phyloP scores from a whole-genome alignment of 192 early-diverging fungal species.

The Rhizophagus clarus region DNA sequence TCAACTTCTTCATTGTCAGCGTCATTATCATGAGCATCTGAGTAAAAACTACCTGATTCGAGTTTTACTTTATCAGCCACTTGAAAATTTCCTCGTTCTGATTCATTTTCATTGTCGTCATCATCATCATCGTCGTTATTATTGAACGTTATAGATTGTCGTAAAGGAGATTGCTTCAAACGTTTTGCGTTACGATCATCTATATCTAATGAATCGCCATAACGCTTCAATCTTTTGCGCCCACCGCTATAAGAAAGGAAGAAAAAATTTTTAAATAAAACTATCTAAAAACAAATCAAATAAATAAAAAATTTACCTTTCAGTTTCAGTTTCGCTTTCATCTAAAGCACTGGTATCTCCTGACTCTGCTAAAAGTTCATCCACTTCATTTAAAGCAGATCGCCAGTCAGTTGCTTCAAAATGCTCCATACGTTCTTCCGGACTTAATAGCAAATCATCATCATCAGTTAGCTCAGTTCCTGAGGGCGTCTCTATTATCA shows the following conservation, averaged over 20 bases:
- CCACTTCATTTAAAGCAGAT: slow-evolving; percentile 56
- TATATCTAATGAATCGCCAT: background rate
- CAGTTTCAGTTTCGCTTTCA: slow-evolving; percentile 44
- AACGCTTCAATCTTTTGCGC: slow-evolving; percentile 4
- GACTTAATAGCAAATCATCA: slow-evolving; percentile 45
- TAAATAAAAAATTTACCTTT: slow-evolving; percentile 15
- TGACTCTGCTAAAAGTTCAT: slow-evolving; percentile 48
- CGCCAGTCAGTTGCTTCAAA: slow-evolving; percentile 43
- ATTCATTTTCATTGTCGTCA: background rate
- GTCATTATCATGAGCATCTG: background rate
- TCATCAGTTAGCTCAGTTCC: slow-evolving; percentile 45
- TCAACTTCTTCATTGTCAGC: background rate
- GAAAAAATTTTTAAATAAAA: background rate
- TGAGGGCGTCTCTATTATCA: slow-evolving; percentile 29
- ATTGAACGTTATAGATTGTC: slow-evolving; percentile 19
- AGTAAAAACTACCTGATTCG: background rate
- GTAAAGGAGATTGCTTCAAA: slow-evolving; percentile 19
- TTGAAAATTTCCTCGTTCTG: background rate
- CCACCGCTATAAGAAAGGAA: background rate
- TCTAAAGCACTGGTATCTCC: slow-evolving; percentile 44
- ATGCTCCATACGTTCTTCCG: slow-evolving; percentile 42
- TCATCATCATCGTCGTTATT: background rate
- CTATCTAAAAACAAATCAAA: background rate
- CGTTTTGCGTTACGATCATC: background rate
- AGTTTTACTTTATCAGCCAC: background rate